Evolutionary conservation across 1,284 basidiomycete species (phyloP).

Genomic region (Psilocybe mexicana): DNA sequence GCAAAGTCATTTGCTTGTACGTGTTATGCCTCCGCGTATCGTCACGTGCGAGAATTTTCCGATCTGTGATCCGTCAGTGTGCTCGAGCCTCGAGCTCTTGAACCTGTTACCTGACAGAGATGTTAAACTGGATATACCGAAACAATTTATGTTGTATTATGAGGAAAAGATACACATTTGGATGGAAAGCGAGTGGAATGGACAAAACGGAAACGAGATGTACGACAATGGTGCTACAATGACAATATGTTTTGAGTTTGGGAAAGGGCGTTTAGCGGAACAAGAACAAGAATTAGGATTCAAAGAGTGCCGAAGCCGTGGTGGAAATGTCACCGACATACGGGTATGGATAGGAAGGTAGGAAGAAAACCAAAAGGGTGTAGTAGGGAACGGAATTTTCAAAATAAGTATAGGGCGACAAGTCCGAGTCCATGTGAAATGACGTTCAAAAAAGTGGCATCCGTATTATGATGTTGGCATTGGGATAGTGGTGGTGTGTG

Average conservation of each 20-base stretch:
- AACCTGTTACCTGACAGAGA: too few relatives aligned
- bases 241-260: constrained; percentile 1
- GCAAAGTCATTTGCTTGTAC: too few relatives aligned
- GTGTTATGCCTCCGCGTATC: too few relatives aligned
- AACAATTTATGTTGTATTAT: neutral
- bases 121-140: neutral
- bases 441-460: neutral
- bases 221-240: constrained; percentile 14
- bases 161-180: neutral
- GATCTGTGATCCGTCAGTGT: too few relatives aligned
- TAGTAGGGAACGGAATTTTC: constrained; percentile 3
- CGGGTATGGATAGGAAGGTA: neutral
- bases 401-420: constrained; percentile 5
- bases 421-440: constrained; percentile 2
- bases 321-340: neutral
- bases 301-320: neutral
- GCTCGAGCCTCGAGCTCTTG: too few relatives aligned
- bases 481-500: constrained; percentile 11
- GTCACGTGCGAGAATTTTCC: too few relatives aligned
- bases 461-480: constrained; percentile 7
- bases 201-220: constrained; percentile 5
- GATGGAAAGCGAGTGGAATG: constrained; percentile 3
- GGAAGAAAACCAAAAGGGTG: too few relatives aligned
- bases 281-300: neutral
- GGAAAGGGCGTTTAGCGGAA: neutral